phyloP scores from a whole-genome alignment of 1,139 yeast genomes.

The Barnettozyma hawaiiensis region DNA sequence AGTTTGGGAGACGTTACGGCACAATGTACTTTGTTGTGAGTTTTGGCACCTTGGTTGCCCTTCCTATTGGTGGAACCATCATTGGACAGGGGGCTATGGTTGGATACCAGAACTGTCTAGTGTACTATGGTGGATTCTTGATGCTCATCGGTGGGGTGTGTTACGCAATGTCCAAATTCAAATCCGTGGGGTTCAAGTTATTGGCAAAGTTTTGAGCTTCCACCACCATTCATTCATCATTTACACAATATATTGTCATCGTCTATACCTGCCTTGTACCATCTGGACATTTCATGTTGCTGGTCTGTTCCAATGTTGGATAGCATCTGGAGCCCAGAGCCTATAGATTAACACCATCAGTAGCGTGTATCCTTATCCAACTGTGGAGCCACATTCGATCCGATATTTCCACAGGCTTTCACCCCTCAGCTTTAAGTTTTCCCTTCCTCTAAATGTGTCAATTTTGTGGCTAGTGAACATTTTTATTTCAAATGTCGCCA shows the following conservation, averaged over 20 bases:
- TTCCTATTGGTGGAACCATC: slow-evolving; percentile 51
- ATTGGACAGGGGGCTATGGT: slow-evolving; percentile 27
- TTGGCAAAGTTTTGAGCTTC: neutral
- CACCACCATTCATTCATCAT: no score
- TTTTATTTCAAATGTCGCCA: neutral
- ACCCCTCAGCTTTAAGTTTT: no score
- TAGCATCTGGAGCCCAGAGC: no score
- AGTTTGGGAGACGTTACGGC: slow-evolving; percentile 65
- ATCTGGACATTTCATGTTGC: no score
- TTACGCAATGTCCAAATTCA: slow-evolving; percentile 18
- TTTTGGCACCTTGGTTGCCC: slow-evolving; percentile 48
- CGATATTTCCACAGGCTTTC: no score
- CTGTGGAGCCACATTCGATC: no score
- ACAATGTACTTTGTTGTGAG: slow-evolving; percentile 62
- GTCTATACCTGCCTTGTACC: no score
- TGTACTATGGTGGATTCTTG: slow-evolving; percentile 22
- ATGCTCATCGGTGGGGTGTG: slow-evolving; percentile 16
- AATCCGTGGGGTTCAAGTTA: slow-evolving; percentile 16
- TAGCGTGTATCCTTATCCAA: no score
- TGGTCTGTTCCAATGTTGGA: no score
- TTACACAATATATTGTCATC: no score
- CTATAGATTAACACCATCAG: no score
- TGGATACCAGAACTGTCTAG: slow-evolving; percentile 28
- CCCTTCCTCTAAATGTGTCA: slow-evolving; percentile 3
- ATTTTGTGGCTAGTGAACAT: slow-evolving; percentile 7